Base-by-base conservation (phyloP, 176 grass and related monocot genomes). In the Zoysia pacifica region DNA sequence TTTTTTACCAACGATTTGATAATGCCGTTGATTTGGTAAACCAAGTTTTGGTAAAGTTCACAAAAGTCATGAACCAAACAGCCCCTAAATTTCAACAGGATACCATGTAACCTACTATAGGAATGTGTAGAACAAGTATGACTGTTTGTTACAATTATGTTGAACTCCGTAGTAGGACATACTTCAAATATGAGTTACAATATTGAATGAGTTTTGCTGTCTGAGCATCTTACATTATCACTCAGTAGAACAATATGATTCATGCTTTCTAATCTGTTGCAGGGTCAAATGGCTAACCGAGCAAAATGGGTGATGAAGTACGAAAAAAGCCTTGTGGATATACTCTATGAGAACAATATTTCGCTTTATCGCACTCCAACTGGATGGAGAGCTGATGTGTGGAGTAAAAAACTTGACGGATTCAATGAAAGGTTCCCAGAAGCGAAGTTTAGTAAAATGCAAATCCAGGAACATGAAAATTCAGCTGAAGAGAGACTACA, bases 231-330 rank as follows among this genome's bases (percentile, higher is more conserved):
- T 76, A 12, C 62, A 63, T 54, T 64, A 67, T 47, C 19, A 15
- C 2, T 70, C 7, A 35, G 14, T 4, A 71, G 79, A 76, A 41
- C 47, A 64, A 49, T 78, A 43, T 1, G 41, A 14, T 80, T 84
- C 11, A 70, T 76, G 48, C 36, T 42, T 19, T 84, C 38, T 44
- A 62, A 63, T 66, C 19, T 64, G 2, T 56, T 65, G 56, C 28
- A 75, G 68, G 65, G 42, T 65, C 70, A 76, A 79, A 89, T 89
- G 87, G 71, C 87, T 44, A 65, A 56, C 42, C 75, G 87, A 84
- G 77, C 87, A 81, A 89, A 77, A 20, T 84, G 87, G 87, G 47
- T 84, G 58, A 64, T 84, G 77, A 89, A 89, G 65, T 89, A 84
- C 28, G 77, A 84, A 51, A 89, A 84, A 56, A 81, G 87, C 37